Conservation (phyloP, 2,329 filamentous ascomycete genomes). For the Cladosporium austrohemisphaericum region DNA sequence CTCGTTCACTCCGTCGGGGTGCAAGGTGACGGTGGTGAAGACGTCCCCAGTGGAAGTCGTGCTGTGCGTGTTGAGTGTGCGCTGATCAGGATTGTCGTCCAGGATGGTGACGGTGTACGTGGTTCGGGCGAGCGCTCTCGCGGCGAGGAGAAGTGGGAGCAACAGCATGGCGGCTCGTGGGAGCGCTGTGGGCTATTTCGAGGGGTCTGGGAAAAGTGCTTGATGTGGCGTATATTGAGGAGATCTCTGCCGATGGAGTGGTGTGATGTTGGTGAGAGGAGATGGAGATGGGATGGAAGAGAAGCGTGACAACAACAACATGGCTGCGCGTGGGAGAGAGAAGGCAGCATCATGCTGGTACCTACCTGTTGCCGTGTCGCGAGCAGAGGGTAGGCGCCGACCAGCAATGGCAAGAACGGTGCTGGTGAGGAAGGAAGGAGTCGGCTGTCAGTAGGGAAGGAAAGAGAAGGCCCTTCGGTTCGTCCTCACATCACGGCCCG, state of each 20-base stretch:
- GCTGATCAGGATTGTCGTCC: background rate
- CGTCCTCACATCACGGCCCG: too few species aligned
- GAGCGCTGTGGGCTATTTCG: background rate
- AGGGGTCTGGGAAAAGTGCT: background rate
- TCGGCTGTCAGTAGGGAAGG: too few species aligned
- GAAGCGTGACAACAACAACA: background rate
- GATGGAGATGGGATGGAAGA: background rate
- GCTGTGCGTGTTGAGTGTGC: background rate
- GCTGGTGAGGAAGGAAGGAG: background rate
- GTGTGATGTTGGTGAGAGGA: slow-evolving; percentile 5
- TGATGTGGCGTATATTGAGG: slow-evolving; percentile 1
- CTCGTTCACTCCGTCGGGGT: background rate
- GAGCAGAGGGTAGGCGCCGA: too few species aligned
- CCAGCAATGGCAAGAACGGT: too few species aligned
- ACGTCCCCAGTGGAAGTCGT: background rate
- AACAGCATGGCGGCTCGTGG: background rate
- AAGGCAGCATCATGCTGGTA: background rate
- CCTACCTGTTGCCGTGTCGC: slow-evolving; percentile 1
- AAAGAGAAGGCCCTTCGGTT: too few species aligned
- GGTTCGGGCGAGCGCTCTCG: slow-evolving; percentile 4
- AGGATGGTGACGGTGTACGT: slow-evolving; percentile 9
- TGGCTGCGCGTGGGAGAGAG: background rate
- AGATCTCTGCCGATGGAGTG: slow-evolving; percentile 7
- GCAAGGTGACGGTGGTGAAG: background rate
- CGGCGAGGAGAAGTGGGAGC: slow-evolving; percentile 5